phyloP scores from a whole-genome alignment of 208 protist genomes.

The Trypanosomatidae sp. region DNA sequence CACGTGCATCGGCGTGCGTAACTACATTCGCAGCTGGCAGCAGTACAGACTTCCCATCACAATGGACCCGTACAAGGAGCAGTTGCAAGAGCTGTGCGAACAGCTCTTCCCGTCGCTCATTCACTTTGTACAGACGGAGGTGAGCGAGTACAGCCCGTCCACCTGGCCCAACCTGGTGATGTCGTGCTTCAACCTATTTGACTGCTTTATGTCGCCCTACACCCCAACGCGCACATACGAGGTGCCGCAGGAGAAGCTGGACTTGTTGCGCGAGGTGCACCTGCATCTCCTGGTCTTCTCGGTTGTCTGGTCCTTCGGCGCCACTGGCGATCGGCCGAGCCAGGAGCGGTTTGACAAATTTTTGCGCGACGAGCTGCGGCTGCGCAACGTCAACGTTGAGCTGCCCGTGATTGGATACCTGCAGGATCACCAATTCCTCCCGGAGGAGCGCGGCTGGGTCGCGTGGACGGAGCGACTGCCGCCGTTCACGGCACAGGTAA shows the following conservation, averaged over 20 bases:
- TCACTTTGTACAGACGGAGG: constrained; percentile 90
- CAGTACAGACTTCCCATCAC: constrained; percentile 78
- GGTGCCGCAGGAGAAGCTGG: constrained; percentile 79
- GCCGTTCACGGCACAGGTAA: constrained; percentile 83
- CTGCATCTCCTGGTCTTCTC: constrained; percentile 96
- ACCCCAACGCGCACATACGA: constrained; percentile 79
- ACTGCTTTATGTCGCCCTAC: constrained; percentile 89
- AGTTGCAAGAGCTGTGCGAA: constrained; percentile 88
- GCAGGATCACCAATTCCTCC: constrained; percentile 96
- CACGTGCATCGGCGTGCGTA: constrained; percentile 83
- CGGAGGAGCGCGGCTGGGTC: constrained; percentile 90
- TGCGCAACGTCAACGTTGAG: constrained; percentile 63
- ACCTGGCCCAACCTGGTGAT: constrained; percentile 95
- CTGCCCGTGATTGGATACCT: constrained; percentile 92
- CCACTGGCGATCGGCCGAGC: constrained; percentile 89
- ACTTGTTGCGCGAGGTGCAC: constrained; percentile 75
- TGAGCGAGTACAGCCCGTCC: constrained; percentile 94
- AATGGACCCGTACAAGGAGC: constrained; percentile 85
- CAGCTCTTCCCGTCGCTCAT: constrained; percentile 88
- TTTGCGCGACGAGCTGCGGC: constrained; percentile 81
- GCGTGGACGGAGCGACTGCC: constrained; percentile 93
- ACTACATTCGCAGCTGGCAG: constrained; percentile 83
- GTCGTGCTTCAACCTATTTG: constrained; percentile 95
- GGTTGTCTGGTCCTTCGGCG: constrained; percentile 98
- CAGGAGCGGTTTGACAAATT: constrained; percentile 94